Evolutionary conservation across 257 asterid species (phyloP).

Genomic region (Nicotiana benthamiana): DNA sequence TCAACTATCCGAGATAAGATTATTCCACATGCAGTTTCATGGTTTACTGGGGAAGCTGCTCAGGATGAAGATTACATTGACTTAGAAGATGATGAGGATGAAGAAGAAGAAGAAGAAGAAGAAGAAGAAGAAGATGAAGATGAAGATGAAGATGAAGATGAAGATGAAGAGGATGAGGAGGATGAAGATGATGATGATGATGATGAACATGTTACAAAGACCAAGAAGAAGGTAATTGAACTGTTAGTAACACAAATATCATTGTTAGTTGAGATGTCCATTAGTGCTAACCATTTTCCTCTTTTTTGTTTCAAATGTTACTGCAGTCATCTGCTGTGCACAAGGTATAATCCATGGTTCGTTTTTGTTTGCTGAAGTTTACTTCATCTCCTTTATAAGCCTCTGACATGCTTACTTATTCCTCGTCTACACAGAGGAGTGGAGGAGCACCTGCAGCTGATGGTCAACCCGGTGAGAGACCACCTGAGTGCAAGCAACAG

Average conservation of each 20-base stretch:
- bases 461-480: conserved; percentile 7
- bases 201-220: background rate
- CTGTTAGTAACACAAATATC: background rate
- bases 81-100: conserved; percentile 4
- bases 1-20: conserved; percentile 11
- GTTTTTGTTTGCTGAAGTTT: background rate
- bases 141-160: background rate
- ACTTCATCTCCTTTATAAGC: background rate
- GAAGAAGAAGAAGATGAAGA: background rate
- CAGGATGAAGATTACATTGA: background rate
- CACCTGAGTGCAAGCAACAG: background rate
- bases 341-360: background rate
- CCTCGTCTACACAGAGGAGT: background rate
- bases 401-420: background rate
- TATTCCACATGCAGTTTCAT: conserved; percentile 12
- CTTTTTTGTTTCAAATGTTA: background rate
- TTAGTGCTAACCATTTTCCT: background rate
- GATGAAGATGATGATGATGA: background rate
- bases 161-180: background rate
- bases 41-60: conserved; percentile 18
- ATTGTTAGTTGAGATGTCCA: background rate
- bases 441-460: background rate
- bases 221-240: background rate
- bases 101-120: background rate
- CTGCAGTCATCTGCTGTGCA: background rate